A percentile compares a stretch with the other conserved stretches of the same genome.
These are phyloP conservation scores for Colletotrichum spinosum DNA, from an alignment of 2,329 filamentous ascomycete genomes.

Conservation along the genomic window DNA sequence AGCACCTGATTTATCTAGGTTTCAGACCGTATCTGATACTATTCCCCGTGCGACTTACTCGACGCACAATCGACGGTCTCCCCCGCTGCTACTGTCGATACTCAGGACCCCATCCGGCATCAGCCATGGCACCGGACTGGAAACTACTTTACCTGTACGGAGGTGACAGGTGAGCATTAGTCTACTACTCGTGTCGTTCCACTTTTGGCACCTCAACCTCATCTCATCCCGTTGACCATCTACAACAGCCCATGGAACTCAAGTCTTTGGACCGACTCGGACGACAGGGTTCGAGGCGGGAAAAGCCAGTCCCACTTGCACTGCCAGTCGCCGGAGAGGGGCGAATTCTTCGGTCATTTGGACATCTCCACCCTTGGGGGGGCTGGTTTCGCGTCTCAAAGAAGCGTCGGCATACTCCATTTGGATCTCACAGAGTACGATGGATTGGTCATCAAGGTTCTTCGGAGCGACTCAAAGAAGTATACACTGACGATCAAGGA, in stretches of 20 bases:
- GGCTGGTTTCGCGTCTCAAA: slow-evolving; percentile 85
- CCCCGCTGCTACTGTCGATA: no score
- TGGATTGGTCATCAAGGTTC: slow-evolving; percentile 68
- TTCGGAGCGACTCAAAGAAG: slow-evolving; percentile 68
- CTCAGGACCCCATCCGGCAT: no score
- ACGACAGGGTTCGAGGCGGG: slow-evolving; percentile 84
- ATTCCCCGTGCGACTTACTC: no score
- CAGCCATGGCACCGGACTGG: slow-evolving; percentile 31
- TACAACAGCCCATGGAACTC: slow-evolving; percentile 66
- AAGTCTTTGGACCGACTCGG: slow-evolving; percentile 74
- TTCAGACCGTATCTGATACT: no score
- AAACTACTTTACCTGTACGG: slow-evolving; percentile 52
- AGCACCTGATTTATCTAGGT: no score
- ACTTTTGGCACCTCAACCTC: not conserved
- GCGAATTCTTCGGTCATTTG: slow-evolving; percentile 75
- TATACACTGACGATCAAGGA: slow-evolving; percentile 85
- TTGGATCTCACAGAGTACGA: slow-evolving; percentile 75
- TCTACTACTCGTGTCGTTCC: not conserved
- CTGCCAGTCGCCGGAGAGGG: slow-evolving; percentile 48
- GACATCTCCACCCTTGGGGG: slow-evolving; percentile 82
- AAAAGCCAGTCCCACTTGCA: slow-evolving; percentile 68
- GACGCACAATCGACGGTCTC: no score
- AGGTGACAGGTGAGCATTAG: slow-evolving; percentile 49
- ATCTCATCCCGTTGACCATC: slow-evolving; percentile 13
- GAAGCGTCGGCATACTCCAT: slow-evolving; percentile 68